Percentiles rank a stretch among this genome's conserved stretches.
Conservation (phyloP, 2,329 filamentous ascomycete genomes). For the Talaromyces sp. region DNA sequence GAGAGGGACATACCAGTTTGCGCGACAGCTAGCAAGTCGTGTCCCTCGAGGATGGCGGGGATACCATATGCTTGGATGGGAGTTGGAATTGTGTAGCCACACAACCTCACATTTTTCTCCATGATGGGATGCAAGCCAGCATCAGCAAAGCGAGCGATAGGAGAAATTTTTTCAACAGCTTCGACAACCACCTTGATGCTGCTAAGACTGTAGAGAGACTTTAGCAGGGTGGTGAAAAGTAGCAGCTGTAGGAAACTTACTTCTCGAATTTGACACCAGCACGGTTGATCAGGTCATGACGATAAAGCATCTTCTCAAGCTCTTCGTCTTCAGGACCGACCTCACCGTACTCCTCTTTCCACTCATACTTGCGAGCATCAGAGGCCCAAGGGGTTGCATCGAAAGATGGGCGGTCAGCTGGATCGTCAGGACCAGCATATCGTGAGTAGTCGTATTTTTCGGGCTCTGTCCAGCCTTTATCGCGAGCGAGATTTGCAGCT, state of each 20-base stretch:
- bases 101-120: conserved; percentile 70
- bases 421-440: conserved; percentile 23
- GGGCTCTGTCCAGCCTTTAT: conserved; percentile 39
- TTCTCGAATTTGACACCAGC: conserved; percentile 62
- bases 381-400: conserved; percentile 45
- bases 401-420: conserved; percentile 21
- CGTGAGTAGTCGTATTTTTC: conserved; percentile 37
- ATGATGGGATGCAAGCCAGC: conserved; percentile 84
- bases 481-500: conserved; percentile 30
- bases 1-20: conserved; percentile 72
- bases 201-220: conserved; percentile 35
- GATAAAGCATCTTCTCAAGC: conserved; percentile 74
- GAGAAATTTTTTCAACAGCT: conserved; percentile 45
- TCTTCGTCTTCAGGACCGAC: conserved; percentile 67
- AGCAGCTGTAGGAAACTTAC: conserved; percentile 43
- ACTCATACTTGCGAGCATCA: conserved; percentile 71
- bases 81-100: conserved; percentile 69
- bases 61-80: conserved; percentile 85
- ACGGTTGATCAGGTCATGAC: conserved; percentile 49
- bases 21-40: conserved; percentile 83
- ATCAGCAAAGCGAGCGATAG: conserved; percentile 61
- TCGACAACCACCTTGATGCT: conserved; percentile 52
- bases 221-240: conserved; percentile 6
- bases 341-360: conserved; percentile 81
- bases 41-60: conserved; percentile 69